Evolutionary conservation across 2,329 filamentous ascomycete genomes (phyloP).

Genomic region (Talaromyces sp.): DNA sequence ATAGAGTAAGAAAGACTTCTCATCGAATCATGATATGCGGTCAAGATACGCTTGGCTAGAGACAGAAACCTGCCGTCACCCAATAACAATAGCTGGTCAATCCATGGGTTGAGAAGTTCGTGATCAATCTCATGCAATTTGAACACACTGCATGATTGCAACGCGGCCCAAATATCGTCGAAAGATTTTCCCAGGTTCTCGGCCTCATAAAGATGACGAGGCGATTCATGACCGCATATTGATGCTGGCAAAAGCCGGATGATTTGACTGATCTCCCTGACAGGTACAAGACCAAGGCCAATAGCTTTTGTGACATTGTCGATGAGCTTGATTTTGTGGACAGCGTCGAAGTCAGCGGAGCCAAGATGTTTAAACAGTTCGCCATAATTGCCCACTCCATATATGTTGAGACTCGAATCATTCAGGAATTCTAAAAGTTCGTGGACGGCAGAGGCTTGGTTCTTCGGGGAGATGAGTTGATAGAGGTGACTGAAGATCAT

Average conservation of each 20-base stretch:
- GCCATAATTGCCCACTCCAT: conserved; percentile 33
- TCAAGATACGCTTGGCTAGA: conserved; percentile 7
- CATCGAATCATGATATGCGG: conserved; percentile 7
- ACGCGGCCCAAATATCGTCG: conserved; percentile 33
- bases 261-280: conserved; percentile 30
- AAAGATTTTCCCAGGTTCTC: conserved; percentile 20
- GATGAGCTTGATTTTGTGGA: conserved; percentile 22
- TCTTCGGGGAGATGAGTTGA: not conserved
- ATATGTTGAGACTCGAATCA: conserved; percentile 33
- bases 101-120: conserved; percentile 28
- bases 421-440: conserved; percentile 31
- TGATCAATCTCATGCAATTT: conserved; percentile 29
- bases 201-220: conserved; percentile 18
- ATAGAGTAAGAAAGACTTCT: conserved; percentile 1
- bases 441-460: conserved; percentile 15
- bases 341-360: conserved; percentile 17
- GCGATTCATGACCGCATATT: conserved; percentile 8
- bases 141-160: conserved; percentile 33
- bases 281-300: conserved; percentile 31
- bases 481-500: conserved; percentile 30
- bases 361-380: conserved; percentile 25
- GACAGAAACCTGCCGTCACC: not conserved
- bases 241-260: conserved; percentile 17
- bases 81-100: conserved; percentile 23
- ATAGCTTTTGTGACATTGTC: conserved; percentile 27